Base-by-base conservation (phyloP, 768 basidiomycete species). In the Flagelloscypha sp. region DNA sequence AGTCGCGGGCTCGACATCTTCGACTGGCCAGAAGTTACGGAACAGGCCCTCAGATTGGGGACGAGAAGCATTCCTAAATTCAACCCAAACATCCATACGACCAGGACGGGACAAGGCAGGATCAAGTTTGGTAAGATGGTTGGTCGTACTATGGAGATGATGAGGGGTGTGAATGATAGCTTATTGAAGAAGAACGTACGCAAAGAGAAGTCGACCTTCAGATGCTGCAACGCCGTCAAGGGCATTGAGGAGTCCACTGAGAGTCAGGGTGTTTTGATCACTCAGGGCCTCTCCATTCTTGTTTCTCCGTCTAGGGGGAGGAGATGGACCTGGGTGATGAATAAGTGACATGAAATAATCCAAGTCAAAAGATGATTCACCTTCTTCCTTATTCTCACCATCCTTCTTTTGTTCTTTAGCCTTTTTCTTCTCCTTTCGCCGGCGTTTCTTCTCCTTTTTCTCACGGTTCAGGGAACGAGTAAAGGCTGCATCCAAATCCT, bases 61-160 rank as follows among this genome's bases (percentile, higher is more conserved):
- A 45, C 79, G 79, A 41, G 76, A 81, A 22, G 89, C 82, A 42
- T 84, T 79, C 65, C 79, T 84, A 66, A 93, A 93, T 55, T 89
- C 84, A 30, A 93, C 72, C 79, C 85, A 87, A 6, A 94, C 84
- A 49, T 93, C 90, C 83, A 87, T 85, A 19, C 84, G 81, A 12
- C 90, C 90, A 5, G 90, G 87, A 35, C 90, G 80, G n/a, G 80
- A 84, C 8, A 94, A 74, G 0, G 90, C 90, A 4, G 88, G 85
- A 47, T 94, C 90, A 1, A 94, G 72, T 22, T 82, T 75, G 48
- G 92, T 86, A n/a, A 90, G 65, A 50, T 93, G 89, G 56, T 93
- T 93, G 8, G 86, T 89, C 12, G 86, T 89, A 0, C 85, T 87
- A 45, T 10, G 27, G 16, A 27, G 10, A 12, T n/a, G n/a, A n/a